phyloP scores from a whole-genome alignment of 495 filamentous ascomycete genomes.

The Polyplosphaeria fusca region DNA sequence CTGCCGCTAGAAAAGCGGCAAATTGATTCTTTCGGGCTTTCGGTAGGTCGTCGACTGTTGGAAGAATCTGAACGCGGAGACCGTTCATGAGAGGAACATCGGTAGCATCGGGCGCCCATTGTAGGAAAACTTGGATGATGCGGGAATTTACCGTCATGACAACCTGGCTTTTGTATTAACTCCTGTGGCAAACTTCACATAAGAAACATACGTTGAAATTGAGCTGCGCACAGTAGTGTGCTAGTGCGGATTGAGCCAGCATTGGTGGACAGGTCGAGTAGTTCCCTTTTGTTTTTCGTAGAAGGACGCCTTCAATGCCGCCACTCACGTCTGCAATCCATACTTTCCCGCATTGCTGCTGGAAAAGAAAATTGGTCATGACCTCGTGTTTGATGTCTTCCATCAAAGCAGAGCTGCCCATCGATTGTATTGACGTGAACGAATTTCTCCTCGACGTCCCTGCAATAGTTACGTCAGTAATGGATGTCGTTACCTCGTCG shows the following conservation, averaged over 20 bases:
- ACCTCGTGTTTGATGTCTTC: slow-evolving; percentile 80
- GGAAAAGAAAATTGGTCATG: slow-evolving; percentile 78
- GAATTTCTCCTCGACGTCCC: slow-evolving; percentile 33
- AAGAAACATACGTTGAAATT: slow-evolving; percentile 73
- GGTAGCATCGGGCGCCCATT: slow-evolving; percentile 45
- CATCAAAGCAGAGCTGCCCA: slow-evolving; percentile 51
- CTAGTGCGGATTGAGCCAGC: slow-evolving; percentile 56
- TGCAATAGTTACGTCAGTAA: not conserved
- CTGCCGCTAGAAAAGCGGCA: slow-evolving; percentile 60
- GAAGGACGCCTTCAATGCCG: slow-evolving; percentile 65
- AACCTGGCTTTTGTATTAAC: slow-evolving; percentile 38
- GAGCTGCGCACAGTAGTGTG: slow-evolving; percentile 60
- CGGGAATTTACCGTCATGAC: slow-evolving; percentile 58
- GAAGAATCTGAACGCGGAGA: slow-evolving; percentile 58
- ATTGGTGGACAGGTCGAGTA: slow-evolving; percentile 69
- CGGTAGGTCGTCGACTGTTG: slow-evolving; percentile 52
- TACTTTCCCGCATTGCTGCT: slow-evolving; percentile 67
- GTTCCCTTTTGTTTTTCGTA: slow-evolving; percentile 61
- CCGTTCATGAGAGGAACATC: slow-evolving; percentile 56
- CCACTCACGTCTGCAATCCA: slow-evolving; percentile 68
- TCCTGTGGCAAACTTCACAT: no score
- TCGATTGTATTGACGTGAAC: slow-evolving; percentile 37
- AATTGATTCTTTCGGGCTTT: slow-evolving; percentile 62
- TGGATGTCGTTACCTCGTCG: not conserved
- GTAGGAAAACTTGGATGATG: slow-evolving; percentile 52